These are phyloP conservation scores for Pythium angustatum DNA, from an alignment of 352 stramenopile genomes.

Conservation along the genomic window DNA sequence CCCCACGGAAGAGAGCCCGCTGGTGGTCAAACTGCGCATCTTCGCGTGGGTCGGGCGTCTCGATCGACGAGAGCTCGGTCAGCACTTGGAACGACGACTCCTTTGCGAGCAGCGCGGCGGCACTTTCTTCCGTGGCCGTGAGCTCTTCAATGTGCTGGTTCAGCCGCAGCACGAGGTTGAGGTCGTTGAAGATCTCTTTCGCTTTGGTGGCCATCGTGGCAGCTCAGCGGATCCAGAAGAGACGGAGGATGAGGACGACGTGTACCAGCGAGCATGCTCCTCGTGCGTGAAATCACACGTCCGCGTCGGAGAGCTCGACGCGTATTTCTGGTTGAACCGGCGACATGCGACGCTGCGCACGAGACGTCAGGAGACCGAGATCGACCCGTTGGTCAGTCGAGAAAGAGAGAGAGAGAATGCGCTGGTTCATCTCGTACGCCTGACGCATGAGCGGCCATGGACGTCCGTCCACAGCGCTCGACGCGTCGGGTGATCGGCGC, in stretches of 20 bases:
- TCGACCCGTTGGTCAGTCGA: background rate
- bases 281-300: no score
- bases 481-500: no score
- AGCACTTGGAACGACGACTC: constrained; percentile 77
- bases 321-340: constrained; percentile 6
- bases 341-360: background rate
- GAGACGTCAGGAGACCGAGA: background rate
- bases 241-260: background rate
- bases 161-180: constrained; percentile 66
- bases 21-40: constrained; percentile 78
- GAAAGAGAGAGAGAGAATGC: no score
- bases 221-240: background rate
- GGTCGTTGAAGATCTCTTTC: constrained; percentile 74
- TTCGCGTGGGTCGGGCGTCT: constrained; percentile 39
- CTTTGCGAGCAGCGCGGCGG: constrained; percentile 32
- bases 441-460: no score
- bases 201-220: constrained; percentile 29
- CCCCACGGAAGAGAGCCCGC: constrained; percentile 32
- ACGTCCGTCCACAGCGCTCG: no score
- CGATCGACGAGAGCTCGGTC: constrained; percentile 52
- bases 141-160: constrained; percentile 69
- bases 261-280: no score
- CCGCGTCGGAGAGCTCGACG: background rate
- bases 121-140: constrained; percentile 22
- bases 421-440: no score